Base-by-base conservation (phyloP, 495 filamentous ascomycete genomes). In the Trichoderma gamsii region DNA sequence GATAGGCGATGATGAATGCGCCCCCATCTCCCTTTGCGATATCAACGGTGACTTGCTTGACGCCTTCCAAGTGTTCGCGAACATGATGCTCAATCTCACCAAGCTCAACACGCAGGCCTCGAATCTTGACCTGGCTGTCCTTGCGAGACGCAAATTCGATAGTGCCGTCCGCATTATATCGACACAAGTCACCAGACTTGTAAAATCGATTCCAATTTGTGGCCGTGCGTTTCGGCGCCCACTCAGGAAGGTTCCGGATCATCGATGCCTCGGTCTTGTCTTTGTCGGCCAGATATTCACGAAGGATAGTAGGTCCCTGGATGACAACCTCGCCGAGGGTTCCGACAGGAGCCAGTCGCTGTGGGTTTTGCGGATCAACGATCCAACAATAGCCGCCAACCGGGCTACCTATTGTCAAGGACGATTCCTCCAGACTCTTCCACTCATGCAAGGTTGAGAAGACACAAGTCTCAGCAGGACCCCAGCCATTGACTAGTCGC, bases 311-410 rank as follows among this genome's bases (percentile, higher is more conserved):
- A 23, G 80, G 79, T 0, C 79, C 80, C 49, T 81, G 79, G 25
- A 83, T 77, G 1, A 83, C 78, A 1, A 83, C 76, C 68, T 83
- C 81, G 3, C 81, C 81, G 18, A 82, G 71, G 0, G 81, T 79
- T 0, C 81, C 81, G 18, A 83, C 71, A 0, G 81, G 81, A 68
- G 82, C 73, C 35, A 78, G 76, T 27, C 79, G 78, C 67, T 78
- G 79, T 35, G 77, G 78, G 65, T 83, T 80, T n/a, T 83, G 79
- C 5, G 78, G 79, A 63, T 78, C 80, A 35, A 83, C 81, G 52
- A 83, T 76, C 73, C 79, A 75, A 23, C 82, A 78, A 29, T 73
- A 76, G 3, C 80, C 80, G 16, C 73, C 75, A 64, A 82, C 80
- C 18, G 81, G 80, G 3, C 74, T 75, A 9, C 77, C 79, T 41